These are phyloP conservation scores for Zygotorulaspora mrakii DNA, from an alignment of 1,139 yeast species.

Conservation along the genomic window DNA sequence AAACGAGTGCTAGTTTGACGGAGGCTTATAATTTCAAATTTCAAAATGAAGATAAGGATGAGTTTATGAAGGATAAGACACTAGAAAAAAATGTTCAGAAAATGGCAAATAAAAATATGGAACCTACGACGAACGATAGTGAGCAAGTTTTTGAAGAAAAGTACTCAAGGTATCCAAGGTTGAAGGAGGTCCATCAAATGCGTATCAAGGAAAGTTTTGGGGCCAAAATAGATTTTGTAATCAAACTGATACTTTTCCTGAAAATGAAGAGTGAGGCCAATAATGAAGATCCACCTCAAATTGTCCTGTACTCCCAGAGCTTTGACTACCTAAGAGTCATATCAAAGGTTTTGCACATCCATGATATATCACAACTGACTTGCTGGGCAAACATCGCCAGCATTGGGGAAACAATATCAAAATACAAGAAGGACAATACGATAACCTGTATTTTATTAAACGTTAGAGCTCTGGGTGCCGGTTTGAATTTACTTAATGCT, in stretches of 20 bases:
- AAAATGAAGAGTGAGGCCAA: conserved; percentile 55
- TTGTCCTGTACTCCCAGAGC: conserved; percentile 87
- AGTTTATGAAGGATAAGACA: neutral
- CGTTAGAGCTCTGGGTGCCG: conserved; percentile 85
- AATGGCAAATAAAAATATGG: neutral
- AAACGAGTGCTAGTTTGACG: conserved; percentile 48
- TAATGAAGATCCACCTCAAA: conserved; percentile 44
- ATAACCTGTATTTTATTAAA: conserved; percentile 82
- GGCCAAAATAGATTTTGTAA: conserved; percentile 78
- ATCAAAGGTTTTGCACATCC: conserved; percentile 60
- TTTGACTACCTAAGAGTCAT: conserved; percentile 64
- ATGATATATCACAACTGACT: conserved; percentile 49
- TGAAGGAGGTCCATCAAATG: conserved; percentile 44
- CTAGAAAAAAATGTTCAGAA: neutral
- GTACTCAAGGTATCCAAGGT: conserved; percentile 24
- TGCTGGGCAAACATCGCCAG: conserved; percentile 26
- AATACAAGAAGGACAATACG: conserved; percentile 58
- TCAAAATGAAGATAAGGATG: conserved; percentile 16
- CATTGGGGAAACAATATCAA: conserved; percentile 43
- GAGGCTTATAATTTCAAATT: conserved; percentile 42
- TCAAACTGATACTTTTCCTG: conserved; percentile 65
- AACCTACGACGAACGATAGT: neutral
- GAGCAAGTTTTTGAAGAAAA: conserved; percentile 19
- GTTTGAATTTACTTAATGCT: conserved; percentile 85
- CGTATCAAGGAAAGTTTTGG: conserved; percentile 58